Percentiles rank a stretch among this genome's conserved stretches.
These are phyloP conservation scores for Saccharomyces kudriavzevii DNA, from an alignment of 805 yeast species.

Conservation along the genomic window DNA sequence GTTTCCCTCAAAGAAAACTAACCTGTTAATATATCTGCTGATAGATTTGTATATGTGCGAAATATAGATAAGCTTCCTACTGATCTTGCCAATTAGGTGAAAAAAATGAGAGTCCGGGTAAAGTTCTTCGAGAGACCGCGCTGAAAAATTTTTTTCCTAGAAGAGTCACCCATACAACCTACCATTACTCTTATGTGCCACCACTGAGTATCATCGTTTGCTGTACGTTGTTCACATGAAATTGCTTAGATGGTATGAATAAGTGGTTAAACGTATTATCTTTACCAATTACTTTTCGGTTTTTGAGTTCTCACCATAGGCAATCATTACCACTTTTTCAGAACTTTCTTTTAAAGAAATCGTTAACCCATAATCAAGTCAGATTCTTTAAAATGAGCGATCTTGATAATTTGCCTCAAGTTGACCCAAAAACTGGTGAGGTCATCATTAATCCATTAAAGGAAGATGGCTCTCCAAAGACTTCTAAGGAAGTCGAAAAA, in stretches of 20 bases:
- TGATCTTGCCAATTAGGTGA: not conserved
- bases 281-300: not conserved
- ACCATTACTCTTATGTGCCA: not conserved
- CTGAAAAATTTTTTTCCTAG: not conserved
- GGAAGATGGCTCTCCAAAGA: constrained; percentile 45
- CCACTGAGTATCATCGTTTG: not conserved
- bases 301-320: not conserved
- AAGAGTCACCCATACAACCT: not conserved
- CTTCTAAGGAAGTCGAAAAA: constrained; percentile 76
- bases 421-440: constrained; percentile 32
- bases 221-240: not conserved
- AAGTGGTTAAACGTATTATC: not conserved
- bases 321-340: not conserved
- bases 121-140: not conserved
- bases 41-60: not conserved
- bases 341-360: not conserved
- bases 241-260: constrained; percentile 1
- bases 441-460: constrained; percentile 32
- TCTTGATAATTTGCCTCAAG: constrained; percentile 28
- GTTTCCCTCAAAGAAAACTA: constrained; percentile 30
- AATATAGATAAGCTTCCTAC: not conserved
- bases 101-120: not conserved
- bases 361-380: constrained; percentile 2
- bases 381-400: constrained; percentile 25
- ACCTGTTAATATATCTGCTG: not conserved